phyloP scores from a whole-genome alignment of 176 grass and related monocot genomes.

The Hyparrhenia diplandra region DNA sequence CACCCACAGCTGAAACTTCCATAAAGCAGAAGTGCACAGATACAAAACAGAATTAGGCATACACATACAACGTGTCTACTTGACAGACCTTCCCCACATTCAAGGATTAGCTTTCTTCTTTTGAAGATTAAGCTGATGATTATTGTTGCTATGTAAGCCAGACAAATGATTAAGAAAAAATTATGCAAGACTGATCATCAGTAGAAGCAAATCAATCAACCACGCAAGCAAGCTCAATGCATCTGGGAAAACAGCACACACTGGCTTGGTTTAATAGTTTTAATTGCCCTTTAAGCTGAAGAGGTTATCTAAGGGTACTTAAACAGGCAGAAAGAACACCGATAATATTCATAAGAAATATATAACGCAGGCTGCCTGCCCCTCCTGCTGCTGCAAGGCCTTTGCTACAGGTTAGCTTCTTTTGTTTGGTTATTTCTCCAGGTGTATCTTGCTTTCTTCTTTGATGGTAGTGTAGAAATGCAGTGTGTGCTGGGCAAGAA shows the following conservation, averaged over 20 bases:
- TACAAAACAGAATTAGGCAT: not conserved
- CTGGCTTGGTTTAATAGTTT: not conserved
- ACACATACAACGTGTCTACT: not conserved
- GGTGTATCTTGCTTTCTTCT: not conserved
- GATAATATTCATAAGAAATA: conserved; percentile 2
- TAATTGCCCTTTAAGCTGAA: not conserved
- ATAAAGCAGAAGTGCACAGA: conserved; percentile 2
- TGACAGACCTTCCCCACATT: not conserved
- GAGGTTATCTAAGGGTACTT: not conserved
- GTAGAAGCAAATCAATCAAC: not conserved
- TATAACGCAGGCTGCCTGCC: not conserved
- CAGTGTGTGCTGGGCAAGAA: not conserved
- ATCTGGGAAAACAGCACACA: not conserved
- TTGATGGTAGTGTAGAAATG: not conserved
- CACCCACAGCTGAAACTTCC: not conserved
- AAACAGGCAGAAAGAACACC: not conserved
- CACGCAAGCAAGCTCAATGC: not conserved
- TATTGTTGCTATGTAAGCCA: not conserved
- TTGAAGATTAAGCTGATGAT: not conserved
- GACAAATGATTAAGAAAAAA: not conserved
- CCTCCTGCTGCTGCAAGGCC: not conserved
- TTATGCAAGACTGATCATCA: not conserved
- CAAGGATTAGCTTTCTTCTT: not conserved
- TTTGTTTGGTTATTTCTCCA: not conserved
- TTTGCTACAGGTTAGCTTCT: not conserved